Evolutionary conservation across 2,329 filamentous ascomycete genomes (phyloP), one percentile per base, ranked within the genome.

Genomic region (Hypoxylon sp.): DNA sequence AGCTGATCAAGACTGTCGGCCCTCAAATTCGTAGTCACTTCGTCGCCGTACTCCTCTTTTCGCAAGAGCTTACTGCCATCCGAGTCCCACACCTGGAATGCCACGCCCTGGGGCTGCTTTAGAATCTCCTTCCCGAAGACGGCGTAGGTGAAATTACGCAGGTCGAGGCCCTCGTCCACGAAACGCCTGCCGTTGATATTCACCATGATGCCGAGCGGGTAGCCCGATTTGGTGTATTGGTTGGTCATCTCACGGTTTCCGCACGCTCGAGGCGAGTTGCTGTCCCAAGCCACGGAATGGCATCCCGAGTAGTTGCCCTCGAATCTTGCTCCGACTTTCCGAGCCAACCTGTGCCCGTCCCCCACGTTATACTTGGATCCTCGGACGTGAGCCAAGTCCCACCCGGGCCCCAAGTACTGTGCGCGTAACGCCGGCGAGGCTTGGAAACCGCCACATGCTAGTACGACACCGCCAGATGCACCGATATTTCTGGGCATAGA

Each of bases 71-170:
- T 70, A 10, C 76, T 78, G 0, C 75, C 78, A 11, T 79, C 71
- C 0, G 78, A 72, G 64, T 89, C 87, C 83, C 85, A 90, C 0
- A 89, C 69, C 68, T 90, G 87, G 64, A 88, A 90, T 0, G 84
- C 87, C 7, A 81, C 69, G 4, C 83, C 78, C 0, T 78, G 78
- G 0, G 85, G 83, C 63, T 89, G 87, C 11, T 74, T 71, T 15
- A 89, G 73, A 43, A 90, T 88, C 8, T 81, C 84, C 11, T 79
- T 74, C 0, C 87, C 87, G 64, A 89, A 88, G 63, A 82, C 82
- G 21, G 87, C 87, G 64, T 89, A 89, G 0, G 87, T 89, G 66
- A 84, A 88, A 67, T 89, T 89, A 2, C 86, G 77, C 62, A 88
- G 70, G 63, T 89, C 87, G 7, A 83, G 65, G 0, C 87, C 87